These are phyloP conservation scores for Pestalotiopsis sp. DNA, from an alignment of 2,329 filamentous ascomycete genomes.

Conservation along the genomic window DNA sequence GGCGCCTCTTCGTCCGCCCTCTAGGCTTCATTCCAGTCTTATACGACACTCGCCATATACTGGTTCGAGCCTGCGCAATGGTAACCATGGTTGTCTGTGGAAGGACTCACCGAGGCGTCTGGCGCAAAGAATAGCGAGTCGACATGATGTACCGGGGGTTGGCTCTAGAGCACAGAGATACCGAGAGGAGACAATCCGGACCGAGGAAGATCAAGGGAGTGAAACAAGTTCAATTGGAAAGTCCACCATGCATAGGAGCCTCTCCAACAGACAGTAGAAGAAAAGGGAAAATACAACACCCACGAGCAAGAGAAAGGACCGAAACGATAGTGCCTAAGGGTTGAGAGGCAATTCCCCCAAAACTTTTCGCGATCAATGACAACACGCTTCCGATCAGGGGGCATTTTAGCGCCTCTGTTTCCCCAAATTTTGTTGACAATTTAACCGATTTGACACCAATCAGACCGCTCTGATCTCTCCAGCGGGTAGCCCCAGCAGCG, in stretches of 20 bases:
- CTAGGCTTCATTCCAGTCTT: neutral
- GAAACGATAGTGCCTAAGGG: neutral
- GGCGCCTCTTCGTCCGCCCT: neutral
- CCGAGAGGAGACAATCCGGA: neutral
- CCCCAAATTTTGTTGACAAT: conserved; percentile 12
- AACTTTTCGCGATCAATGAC: conserved; percentile 11
- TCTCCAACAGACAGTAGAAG: neutral
- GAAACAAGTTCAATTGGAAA: neutral
- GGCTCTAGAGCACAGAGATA: neutral
- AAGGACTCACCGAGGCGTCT: conserved; percentile 27
- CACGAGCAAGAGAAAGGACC: conserved; percentile 6
- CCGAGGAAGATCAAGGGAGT: neutral
- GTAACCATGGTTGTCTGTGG: neutral
- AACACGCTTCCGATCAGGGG: conserved; percentile 2
- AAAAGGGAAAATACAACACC: neutral
- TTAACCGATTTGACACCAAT: neutral
- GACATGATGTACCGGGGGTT: conserved; percentile 21
- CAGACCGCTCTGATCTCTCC: neutral
- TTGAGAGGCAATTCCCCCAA: conserved; percentile 1
- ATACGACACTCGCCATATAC: neutral
- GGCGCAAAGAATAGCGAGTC: conserved; percentile 27
- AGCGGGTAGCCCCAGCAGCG: conserved; percentile 5
- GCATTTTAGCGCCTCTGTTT: neutral
- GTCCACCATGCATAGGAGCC: neutral
- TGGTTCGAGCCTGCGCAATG: neutral